Conservation (phyloP, 1,284 basidiomycete genomes). For the Kalmanozyma brasiliensis region DNA sequence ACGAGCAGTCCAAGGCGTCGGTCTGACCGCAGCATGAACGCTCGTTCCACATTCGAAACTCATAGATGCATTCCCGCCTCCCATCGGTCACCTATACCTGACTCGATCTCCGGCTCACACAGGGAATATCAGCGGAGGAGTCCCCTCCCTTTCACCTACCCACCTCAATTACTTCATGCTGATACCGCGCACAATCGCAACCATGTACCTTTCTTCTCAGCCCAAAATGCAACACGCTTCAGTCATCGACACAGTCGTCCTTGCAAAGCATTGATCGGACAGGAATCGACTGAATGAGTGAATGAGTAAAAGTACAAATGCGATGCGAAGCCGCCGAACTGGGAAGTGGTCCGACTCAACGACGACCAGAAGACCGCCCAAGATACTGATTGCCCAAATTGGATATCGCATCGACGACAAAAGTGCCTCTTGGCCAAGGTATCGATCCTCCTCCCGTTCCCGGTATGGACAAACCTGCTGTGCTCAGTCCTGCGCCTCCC, state of each 20-base stretch:
- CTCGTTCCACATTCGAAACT: neutral
- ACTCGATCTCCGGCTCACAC: neutral
- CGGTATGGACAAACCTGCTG: slow-evolving; percentile 26
- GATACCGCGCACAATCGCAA: slow-evolving; percentile 21
- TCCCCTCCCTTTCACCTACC: neutral
- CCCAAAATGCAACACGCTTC: slow-evolving; percentile 3
- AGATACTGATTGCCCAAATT: slow-evolving; percentile 47
- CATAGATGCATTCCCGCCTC: slow-evolving; percentile 10
- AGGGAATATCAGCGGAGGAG: neutral
- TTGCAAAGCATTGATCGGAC: neutral
- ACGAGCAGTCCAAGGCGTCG: slow-evolving; percentile 48
- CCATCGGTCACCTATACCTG: neutral
- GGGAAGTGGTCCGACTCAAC: slow-evolving; percentile 6
- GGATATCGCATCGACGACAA: slow-evolving; percentile 45
- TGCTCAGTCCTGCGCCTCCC: slow-evolving; percentile 10
- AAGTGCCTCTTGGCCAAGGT: slow-evolving; percentile 46
- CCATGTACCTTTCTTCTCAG: slow-evolving; percentile 13
- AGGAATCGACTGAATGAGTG: too few species aligned
- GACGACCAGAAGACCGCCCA: slow-evolving; percentile 29
- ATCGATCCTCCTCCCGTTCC: slow-evolving; percentile 17
- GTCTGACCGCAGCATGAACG: slow-evolving; percentile 6
- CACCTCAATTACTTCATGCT: slow-evolving; percentile 16
- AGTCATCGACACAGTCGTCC: slow-evolving; percentile 11
- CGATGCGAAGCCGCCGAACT: neutral
- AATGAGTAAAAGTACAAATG: slow-evolving; percentile 22